Evolutionary conservation across 2,329 filamentous ascomycete genomes (phyloP).

Genomic region (Dendryphion nanum): DNA sequence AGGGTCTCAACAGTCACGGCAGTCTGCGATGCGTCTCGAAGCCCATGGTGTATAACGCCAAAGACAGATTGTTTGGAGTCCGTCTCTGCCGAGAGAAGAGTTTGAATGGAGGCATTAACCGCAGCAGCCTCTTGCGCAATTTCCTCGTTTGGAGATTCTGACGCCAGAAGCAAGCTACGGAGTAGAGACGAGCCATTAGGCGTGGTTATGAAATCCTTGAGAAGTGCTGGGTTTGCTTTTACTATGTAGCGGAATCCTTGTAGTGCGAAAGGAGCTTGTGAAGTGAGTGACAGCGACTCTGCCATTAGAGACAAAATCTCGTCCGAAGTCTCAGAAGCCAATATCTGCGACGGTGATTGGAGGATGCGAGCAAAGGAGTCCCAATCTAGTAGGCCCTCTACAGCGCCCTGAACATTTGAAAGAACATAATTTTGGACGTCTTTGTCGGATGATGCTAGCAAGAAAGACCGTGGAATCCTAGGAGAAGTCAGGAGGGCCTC

Average conservation of each 20-base stretch:
- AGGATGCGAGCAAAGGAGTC: constrained; percentile 37
- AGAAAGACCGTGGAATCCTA: constrained; percentile 34
- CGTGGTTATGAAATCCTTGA: constrained; percentile 46
- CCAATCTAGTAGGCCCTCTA: constrained; percentile 35
- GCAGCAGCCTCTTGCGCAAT: constrained; percentile 45
- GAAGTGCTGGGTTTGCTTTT: constrained; percentile 39
- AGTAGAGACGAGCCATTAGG: constrained; percentile 51
- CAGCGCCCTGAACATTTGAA: constrained; percentile 25
- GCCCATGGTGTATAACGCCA: constrained; percentile 52
- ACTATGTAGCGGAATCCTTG: constrained; percentile 48
- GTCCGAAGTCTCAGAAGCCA: constrained; percentile 38
- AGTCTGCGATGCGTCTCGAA: constrained; percentile 45
- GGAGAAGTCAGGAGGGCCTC: constrained; percentile 35
- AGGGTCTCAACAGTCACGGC: constrained; percentile 54
- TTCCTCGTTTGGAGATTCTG: constrained; percentile 54
- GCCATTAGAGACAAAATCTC: constrained; percentile 39
- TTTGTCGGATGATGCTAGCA: constrained; percentile 32
- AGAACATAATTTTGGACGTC: constrained; percentile 39
- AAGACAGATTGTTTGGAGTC: constrained; percentile 48
- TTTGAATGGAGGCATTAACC: constrained; percentile 38
- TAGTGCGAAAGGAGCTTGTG: constrained; percentile 36
- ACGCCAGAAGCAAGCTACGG: constrained; percentile 52
- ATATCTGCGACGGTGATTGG: constrained; percentile 28
- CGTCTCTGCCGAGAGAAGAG: constrained; percentile 35
- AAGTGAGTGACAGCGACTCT: constrained; percentile 36